Conservation (phyloP, 148 eudicot species). For the Silene uniflora region DNA sequence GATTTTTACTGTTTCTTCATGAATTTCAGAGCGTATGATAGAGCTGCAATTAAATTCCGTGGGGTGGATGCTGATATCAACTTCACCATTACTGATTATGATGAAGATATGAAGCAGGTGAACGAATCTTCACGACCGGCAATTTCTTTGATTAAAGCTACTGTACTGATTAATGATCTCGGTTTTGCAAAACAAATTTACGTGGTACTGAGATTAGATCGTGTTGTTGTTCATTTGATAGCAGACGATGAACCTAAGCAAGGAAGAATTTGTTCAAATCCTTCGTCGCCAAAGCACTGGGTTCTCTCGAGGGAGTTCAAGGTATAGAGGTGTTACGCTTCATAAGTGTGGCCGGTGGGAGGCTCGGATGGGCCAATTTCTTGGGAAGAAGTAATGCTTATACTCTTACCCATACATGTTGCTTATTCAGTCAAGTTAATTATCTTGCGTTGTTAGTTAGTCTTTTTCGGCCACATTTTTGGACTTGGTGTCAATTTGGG, state of each 20-base stretch:
- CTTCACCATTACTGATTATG: slow-evolving; percentile 58
- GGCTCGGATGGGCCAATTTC: slow-evolving; percentile 77
- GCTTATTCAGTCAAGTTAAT: background rate
- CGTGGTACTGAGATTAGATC: slow-evolving; percentile 1
- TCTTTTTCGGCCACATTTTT: background rate
- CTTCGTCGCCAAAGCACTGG: slow-evolving; percentile 86
- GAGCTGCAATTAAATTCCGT: slow-evolving; percentile 85
- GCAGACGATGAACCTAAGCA: slow-evolving; percentile 52
- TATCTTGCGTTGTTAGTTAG: background rate
- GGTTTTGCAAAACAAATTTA: background rate
- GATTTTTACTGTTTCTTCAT: background rate
- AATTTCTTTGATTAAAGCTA: background rate
- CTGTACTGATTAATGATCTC: background rate
- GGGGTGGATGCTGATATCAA: slow-evolving; percentile 93
- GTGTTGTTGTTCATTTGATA: slow-evolving; percentile 6
- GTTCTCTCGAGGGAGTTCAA: slow-evolving; percentile 70
- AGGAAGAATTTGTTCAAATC: slow-evolving; percentile 84
- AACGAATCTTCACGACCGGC: background rate
- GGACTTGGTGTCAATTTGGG: background rate
- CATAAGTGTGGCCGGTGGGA: slow-evolving; percentile 95
- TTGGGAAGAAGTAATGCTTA: slow-evolving; percentile 65
- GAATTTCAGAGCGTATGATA: slow-evolving; percentile 71
- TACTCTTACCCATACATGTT: background rate
- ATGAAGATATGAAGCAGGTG: slow-evolving; percentile 83
- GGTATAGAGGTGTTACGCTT: slow-evolving; percentile 74